Evolutionary conservation across 441 rosid genomes (phyloP).

Genomic region (Gossypium laxum): DNA sequence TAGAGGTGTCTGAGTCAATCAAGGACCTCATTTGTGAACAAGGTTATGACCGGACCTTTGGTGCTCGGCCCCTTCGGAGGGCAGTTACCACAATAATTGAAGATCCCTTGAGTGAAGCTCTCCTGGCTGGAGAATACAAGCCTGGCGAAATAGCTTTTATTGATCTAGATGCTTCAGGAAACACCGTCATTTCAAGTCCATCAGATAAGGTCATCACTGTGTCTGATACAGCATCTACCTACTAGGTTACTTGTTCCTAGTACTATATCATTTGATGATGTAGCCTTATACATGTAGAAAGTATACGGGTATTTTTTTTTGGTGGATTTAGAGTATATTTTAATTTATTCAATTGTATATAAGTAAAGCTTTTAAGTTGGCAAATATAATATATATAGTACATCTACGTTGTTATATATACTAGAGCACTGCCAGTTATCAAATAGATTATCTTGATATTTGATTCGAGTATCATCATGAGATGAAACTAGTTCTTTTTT

Average conservation of each 20-base stretch:
- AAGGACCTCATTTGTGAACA: constrained; percentile 69
- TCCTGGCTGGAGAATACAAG: constrained; percentile 60
- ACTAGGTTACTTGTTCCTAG: constrained; percentile 16
- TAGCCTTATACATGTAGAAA: constrained; percentile 16
- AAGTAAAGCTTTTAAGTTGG: neutral
- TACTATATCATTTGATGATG: neutral
- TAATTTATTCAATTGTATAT: constrained; percentile 10
- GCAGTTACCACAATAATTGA: constrained; percentile 68
- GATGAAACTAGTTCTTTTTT: neutral
- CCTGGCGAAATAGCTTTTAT: constrained; percentile 72
- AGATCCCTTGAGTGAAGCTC: constrained; percentile 76
- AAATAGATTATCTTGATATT: neutral
- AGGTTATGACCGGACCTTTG: constrained; percentile 66
- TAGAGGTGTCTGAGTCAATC: constrained; percentile 68
- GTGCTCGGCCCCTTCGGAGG: constrained; percentile 84
- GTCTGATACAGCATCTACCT: constrained; percentile 42
- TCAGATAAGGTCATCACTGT: constrained; percentile 35
- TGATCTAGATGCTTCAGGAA: constrained; percentile 67
- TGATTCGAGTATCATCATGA: neutral
- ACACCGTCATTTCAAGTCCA: constrained; percentile 43
- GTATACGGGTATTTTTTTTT: neutral
- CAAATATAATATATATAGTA: no score
- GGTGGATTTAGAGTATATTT: neutral
- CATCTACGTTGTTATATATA: no score
- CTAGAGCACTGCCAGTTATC: neutral